Base-by-base conservation (phyloP, 225 moss, liverwort and hornwort genomes). In the Sphagnum tenellum region DNA sequence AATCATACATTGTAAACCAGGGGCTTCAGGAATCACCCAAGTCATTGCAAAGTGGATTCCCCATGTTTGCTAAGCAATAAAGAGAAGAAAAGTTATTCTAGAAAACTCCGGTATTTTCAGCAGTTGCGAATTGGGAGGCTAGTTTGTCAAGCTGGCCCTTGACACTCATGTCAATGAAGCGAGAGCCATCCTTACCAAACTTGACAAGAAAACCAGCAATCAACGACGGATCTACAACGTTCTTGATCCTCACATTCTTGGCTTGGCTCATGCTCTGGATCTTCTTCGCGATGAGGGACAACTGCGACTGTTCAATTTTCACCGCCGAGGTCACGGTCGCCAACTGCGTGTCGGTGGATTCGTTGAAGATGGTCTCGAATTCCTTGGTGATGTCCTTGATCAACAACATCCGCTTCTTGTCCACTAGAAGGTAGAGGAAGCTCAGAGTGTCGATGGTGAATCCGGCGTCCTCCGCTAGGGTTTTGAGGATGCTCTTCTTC, bases 211-310 rank as follows among this genome's bases (percentile, higher is more conserved):
- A 96, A 3, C 96, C 96, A 9, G 96, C 96, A 45, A 96, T 96
- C 66, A 96, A 56, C 6, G 92, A 79, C 5, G 90, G 77, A 64
- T 96, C 96, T 45, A 92, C 87, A 2, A 90, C 83, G 67, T 96
- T 96, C 83, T 84, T 96, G 60, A 96, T 88, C 80, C 92, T 79
- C 54, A 96, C 96, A 13, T 96, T 96, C 86, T 86, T 92, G 3
- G 96, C 86, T 9, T 85, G 86, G 56, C 83, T 87, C 73, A 96
- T 62, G 71, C 78, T 88, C 78, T 90, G 92, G 62, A 96, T 96
- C 80, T 96, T 96, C 79, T 96, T 96, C 0, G 96, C 96, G 53
- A 96, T 92, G n/a, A 96, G 79, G 4, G 92, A 92, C 3, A 96
- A 69, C 79, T 96, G 96, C 4, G 89, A 84, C 74, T 96, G 92